Base-by-base conservation (phyloP, 2,329 filamentous ascomycete genomes). In the Emmonsiellopsis sp. region DNA sequence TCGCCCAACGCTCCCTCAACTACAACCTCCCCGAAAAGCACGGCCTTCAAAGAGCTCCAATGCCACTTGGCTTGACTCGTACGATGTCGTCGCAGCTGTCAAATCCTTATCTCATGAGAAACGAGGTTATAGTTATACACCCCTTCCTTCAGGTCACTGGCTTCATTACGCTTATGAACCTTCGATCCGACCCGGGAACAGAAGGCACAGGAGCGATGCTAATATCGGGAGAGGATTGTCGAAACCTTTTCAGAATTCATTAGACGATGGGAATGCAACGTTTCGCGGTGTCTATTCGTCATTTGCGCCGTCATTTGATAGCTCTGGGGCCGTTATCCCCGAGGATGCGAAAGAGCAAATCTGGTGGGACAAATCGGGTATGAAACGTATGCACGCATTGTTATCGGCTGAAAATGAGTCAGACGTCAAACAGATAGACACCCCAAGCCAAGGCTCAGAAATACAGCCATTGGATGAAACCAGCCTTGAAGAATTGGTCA, bases 271-370 rank as follows among this genome's bases (percentile, higher is more conserved):
- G 45, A 60, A 68, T 3, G 63, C 68, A 48, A 55, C 71, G 34
- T 68, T 74, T 48, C 70, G 69, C 46, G 68, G 72, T 34, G 69
- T 71, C 17, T 77, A 74, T 56, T 76, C 74, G 3, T 75, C 74
- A 9, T 77, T 77, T 64, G 74, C 73, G 3, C 74, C 74, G 7
- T 68, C 67, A 27, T 71, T 68, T 53, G 74, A 77, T 56, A 75
- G 73, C 56, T 68, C 71, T 6, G 67, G 65, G 1, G 66, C 73
- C 11, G 60, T 75, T 43, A 57, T 75, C n/a, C 66, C 72, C 39
- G 61, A 63, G n/a, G 65, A 71, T 55, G 63, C 68, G 4, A 74
- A 74, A 49, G 65, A 71, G 48, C 59, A 71, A 51, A 60, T 71
- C n/a, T 77, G 74, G 73, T 77, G 73, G 73, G 65, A 64, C 32